Conservation (phyloP, 1,284 basidiomycete genomes). For the Ustilago lituana region DNA sequence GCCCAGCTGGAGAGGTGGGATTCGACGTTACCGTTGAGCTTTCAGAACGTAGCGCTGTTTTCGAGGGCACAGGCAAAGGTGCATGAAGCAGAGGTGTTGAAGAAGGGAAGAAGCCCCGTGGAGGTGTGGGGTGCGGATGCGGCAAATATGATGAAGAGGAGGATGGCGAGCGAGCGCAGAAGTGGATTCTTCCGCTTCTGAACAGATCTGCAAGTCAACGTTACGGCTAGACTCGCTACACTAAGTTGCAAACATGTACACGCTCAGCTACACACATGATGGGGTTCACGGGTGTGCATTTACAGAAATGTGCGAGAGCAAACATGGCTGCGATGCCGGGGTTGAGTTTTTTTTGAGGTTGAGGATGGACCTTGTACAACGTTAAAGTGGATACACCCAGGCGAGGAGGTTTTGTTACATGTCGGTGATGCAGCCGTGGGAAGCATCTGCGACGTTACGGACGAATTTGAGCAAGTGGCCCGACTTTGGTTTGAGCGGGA, state of each 20-base stretch:
- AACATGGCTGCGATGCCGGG: too few relatives aligned
- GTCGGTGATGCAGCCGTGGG: conserved; percentile 85
- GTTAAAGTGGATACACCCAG: too few relatives aligned
- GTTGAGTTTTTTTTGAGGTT: not conserved
- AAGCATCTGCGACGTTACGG: conserved; percentile 73
- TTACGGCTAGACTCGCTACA: not conserved
- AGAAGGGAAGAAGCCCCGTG: conserved; percentile 48
- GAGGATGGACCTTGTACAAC: too few relatives aligned
- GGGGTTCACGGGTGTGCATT: conserved; percentile 6
- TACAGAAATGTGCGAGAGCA: conserved; percentile 7
- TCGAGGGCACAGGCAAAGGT: conserved; percentile 53
- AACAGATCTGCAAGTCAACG: not conserved
- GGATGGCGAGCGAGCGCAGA: conserved; percentile 57
- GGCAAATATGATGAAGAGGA: conserved; percentile 47
- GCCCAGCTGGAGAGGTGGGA: conserved; percentile 62
- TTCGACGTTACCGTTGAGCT: conserved; percentile 57
- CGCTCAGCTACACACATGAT: not conserved
- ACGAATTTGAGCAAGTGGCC: conserved; percentile 70
- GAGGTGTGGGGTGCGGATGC: conserved; percentile 62
- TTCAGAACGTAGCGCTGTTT: conserved; percentile 62
- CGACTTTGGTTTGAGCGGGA: conserved; percentile 82
- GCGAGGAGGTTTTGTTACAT: conserved; percentile 68
- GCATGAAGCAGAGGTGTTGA: conserved; percentile 59
- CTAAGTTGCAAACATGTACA: not conserved
- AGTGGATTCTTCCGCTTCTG: conserved; percentile 49